These are phyloP conservation scores for Mantamonas sphyraenae DNA, from an alignment of 78 protist genomes.

Conservation along the genomic window DNA sequence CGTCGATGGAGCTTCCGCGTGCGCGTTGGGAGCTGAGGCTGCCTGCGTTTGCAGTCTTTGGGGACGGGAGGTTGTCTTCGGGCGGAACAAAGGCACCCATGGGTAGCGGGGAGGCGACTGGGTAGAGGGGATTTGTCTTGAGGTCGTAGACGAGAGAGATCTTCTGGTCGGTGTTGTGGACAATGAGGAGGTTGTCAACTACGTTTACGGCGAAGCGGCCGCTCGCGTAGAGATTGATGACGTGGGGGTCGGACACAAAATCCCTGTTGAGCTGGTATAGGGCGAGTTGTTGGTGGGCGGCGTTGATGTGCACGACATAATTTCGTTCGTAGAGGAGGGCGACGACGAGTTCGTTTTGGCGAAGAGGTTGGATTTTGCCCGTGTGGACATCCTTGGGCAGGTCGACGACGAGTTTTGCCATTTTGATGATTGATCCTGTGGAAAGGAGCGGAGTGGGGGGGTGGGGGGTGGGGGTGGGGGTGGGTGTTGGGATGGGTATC, in stretches of 20 bases:
- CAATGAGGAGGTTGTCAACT: conserved; percentile 38
- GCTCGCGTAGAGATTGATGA: conserved; percentile 16
- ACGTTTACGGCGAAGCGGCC: conserved; percentile 33
- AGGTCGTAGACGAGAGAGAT: conserved; percentile 27
- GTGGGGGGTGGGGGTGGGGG: too few species aligned
- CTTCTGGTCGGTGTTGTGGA: conserved; percentile 30
- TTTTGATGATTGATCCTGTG: too few species aligned
- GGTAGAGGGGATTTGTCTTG: conserved; percentile 7
- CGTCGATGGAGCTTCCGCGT: background rate
- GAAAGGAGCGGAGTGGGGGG: too few species aligned
- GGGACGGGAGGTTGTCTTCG: conserved; percentile 14
- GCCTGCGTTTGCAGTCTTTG: background rate
- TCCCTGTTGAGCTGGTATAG: conserved; percentile 31
- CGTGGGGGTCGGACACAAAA: conserved; percentile 17
- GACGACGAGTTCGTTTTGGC: too few species aligned
- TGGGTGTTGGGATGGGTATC: too few species aligned
- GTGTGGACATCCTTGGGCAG: too few species aligned
- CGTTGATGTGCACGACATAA: too few species aligned
- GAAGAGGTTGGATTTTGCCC: too few species aligned
- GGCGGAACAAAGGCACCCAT: conserved; percentile 14
- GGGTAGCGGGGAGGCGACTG: conserved; percentile 39
- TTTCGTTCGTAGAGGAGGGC: too few species aligned
- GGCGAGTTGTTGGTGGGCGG: conserved; percentile 13
- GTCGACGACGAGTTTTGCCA: too few species aligned
- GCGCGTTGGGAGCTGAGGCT: background rate